Conservation (phyloP, 139 green algal species). For the Microglena sp. region DNA sequence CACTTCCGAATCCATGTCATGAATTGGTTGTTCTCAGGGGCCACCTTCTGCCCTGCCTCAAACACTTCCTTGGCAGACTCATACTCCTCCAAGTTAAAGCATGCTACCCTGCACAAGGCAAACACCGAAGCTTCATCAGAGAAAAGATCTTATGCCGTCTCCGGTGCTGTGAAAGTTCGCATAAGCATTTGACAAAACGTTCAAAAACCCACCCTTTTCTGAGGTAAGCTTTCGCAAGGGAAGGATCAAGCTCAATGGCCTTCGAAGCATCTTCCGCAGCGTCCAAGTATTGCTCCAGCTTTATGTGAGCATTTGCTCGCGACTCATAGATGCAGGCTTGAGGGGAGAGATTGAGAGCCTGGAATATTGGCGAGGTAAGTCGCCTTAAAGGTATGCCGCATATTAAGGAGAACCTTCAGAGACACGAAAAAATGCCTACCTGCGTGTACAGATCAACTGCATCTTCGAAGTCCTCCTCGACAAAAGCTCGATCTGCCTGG, state of each 20-base stretch:
- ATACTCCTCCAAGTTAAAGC: conserved; percentile 83
- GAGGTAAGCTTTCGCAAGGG: conserved; percentile 47
- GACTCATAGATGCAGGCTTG: conserved; percentile 27
- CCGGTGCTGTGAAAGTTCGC: too few species aligned
- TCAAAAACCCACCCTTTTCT: conserved; percentile 49
- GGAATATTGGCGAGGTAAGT: neutral
- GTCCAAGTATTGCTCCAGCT: conserved; percentile 58
- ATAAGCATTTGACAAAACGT: too few species aligned
- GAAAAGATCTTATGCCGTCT: too few species aligned
- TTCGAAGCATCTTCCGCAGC: conserved; percentile 59
- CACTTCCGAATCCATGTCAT: conserved; percentile 65
- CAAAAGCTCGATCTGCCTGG: conserved; percentile 34
- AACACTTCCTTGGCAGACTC: conserved; percentile 73
- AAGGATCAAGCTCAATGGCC: conserved; percentile 53
- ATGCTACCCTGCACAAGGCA: conserved; percentile 43
- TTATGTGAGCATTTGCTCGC: conserved; percentile 48
- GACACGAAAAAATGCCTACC: conserved; percentile 7
- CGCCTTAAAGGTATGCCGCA: neutral
- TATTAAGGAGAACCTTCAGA: neutral
- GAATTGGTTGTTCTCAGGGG: conserved; percentile 42
- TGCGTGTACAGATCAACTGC: conserved; percentile 37
- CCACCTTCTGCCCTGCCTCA: conserved; percentile 37
- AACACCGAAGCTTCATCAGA: too few species aligned
- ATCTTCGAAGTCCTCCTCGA: conserved; percentile 43
- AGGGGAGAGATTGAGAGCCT: conserved; percentile 8